Evolutionary conservation across 2,329 filamentous ascomycete genomes (phyloP), one percentile per base, ranked within the genome.

Genomic region (Fusarium palustre): DNA sequence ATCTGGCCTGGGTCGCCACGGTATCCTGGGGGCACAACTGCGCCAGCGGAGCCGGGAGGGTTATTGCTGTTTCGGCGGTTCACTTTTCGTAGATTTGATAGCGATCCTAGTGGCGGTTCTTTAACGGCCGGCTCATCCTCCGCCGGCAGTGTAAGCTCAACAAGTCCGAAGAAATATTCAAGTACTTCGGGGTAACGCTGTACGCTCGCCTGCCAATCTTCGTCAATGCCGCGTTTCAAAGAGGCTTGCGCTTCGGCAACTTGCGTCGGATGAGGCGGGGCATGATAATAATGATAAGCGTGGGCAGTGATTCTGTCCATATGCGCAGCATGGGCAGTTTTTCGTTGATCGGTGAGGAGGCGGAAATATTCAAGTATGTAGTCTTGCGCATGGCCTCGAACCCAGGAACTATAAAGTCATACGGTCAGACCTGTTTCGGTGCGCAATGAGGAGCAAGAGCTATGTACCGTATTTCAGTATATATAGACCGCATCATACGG

Each of bases 121-220:
- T 86, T 86, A 36, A 91, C 87, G 18, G 81, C 80, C 3, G 84
- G 79, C 41, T 90, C 88, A 55, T 88, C 83, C 59, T 93, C 90
- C 41, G 80, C 80, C 1, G 92, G 91, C 7, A 92, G 79, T 24
- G 83, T 86, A 61, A 93, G 77, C 56, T 90, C 87, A 36, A 94
- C 90, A 38, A 94, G 82, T 62, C 87, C 84, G 79, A 91, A 94
- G 76, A 91, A 94, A 79, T 94, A 93, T 78, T 93, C 90, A 56
- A 95, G 82, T n/a, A 94, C 89, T 76, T 94, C 91, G 7, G 92
- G 92, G 73, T 94, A 95, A 56, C 89, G 86, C 73, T 92, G 87
- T 39, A 94, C 91, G 48, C 89, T 91, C 31, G 87, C 84, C 73
- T 90, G 87, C 92, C 92, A 95, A 80, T 94, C 92, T 66, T 92